phyloP scores from a whole-genome alignment of 1,284 basidiomycete species.

The Malassezia dermatis region DNA sequence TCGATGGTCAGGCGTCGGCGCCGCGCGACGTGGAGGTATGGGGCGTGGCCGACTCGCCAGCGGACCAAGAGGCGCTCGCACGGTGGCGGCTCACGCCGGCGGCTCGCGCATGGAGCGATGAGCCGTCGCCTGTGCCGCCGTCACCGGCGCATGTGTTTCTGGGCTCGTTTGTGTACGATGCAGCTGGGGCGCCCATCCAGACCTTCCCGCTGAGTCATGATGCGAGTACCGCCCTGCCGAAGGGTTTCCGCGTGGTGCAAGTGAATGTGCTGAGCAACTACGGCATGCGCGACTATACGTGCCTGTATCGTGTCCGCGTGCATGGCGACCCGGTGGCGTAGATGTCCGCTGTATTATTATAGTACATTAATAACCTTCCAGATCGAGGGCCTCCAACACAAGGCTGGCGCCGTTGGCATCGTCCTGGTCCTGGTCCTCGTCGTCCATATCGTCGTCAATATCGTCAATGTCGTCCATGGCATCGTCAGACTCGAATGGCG shows the following conservation, averaged over 20 bases:
- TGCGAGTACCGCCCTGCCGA: constrained; percentile 58
- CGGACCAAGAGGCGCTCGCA: constrained; percentile 56
- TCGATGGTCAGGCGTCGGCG: constrained; percentile 63
- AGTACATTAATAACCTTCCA: constrained; percentile 22
- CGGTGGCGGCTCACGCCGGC: constrained; percentile 10
- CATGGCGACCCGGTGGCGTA: constrained; percentile 22
- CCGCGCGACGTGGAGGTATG: constrained; percentile 78
- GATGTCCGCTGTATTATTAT: neutral
- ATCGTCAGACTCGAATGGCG: constrained; percentile 8
- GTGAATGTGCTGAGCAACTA: constrained; percentile 73
- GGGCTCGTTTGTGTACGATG: constrained; percentile 69
- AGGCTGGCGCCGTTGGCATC: constrained; percentile 17
- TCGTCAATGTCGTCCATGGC: constrained; percentile 17
- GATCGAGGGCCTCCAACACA: constrained; percentile 23
- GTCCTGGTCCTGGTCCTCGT: constrained; percentile 8
- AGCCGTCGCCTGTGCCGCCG: constrained; percentile 51
- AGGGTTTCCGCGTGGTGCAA: constrained; percentile 71
- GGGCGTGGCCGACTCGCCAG: constrained; percentile 55
- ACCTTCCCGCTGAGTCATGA: constrained; percentile 62
- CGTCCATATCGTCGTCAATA: constrained; percentile 18
- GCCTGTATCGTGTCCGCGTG: constrained; percentile 73
- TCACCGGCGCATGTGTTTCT: constrained; percentile 61
- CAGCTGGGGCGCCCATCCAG: constrained; percentile 61
- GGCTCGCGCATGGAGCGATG: neutral
- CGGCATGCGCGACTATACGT: constrained; percentile 72